These are phyloP conservation scores for Pythium aphanidermatum DNA, from an alignment of 352 stramenopile species.

Conservation along the genomic window DNA sequence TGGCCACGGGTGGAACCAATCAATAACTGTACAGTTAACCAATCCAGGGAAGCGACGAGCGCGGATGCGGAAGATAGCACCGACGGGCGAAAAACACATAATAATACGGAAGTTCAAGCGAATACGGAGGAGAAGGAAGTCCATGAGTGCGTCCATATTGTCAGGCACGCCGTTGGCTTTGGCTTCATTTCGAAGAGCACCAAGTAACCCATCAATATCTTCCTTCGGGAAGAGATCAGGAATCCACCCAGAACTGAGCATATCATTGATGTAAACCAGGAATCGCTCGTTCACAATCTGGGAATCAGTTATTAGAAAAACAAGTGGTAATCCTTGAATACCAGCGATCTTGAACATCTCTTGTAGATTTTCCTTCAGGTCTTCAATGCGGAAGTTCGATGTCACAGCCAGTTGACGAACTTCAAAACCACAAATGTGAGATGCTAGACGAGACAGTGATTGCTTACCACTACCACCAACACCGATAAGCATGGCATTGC, in stretches of 20 bases:
- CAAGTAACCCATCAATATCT: conserved; percentile 92
- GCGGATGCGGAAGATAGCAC: conserved; percentile 94
- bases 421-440: conserved; percentile 96
- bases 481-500: conserved; percentile 97
- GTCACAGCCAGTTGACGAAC: conserved; percentile 94
- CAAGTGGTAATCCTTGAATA: conserved; percentile 90
- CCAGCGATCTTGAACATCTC: conserved; percentile 96
- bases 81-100: conserved; percentile 97
- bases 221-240: conserved; percentile 97
- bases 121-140: conserved; percentile 95
- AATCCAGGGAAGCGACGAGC: conserved; percentile 95
- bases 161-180: conserved; percentile 94
- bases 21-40: conserved; percentile 96
- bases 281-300: conserved; percentile 98
- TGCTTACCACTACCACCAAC: conserved; percentile 97
- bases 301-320: conserved; percentile 98
- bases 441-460: conserved; percentile 92
- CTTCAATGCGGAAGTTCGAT: conserved; percentile 94
- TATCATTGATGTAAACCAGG: conserved; percentile 98
- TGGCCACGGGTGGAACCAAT: conserved; percentile 98
- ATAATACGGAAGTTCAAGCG: conserved; percentile 95
- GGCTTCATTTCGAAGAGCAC: conserved; percentile 89
- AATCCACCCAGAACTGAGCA: conserved; percentile 92
- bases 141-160: conserved; percentile 91
- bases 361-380: conserved; percentile 95